A percentile compares a stretch with the other conserved stretches of the same genome.
These are phyloP conservation scores for Pythium sukuiense DNA, from an alignment of 352 stramenopile genomes.

Conservation along the genomic window DNA sequence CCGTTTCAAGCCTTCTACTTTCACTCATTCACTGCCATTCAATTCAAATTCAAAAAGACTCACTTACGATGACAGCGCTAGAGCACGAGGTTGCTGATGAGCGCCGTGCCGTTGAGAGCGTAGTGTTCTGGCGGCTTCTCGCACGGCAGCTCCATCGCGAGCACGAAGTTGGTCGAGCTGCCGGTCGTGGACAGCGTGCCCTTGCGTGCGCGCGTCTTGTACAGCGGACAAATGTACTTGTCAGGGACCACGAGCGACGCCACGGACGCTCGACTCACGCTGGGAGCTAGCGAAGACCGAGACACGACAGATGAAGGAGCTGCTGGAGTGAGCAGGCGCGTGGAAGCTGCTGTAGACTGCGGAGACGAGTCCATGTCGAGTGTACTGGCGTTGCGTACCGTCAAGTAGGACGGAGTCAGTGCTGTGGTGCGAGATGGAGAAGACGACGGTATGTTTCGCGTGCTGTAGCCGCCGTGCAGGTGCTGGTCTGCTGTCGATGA, in stretches of 20 bases:
- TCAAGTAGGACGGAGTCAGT: constrained; percentile 30
- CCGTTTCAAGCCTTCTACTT: background rate
- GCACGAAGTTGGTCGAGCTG: constrained; percentile 92
- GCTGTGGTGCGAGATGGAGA: constrained; percentile 24
- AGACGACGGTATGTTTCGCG: constrained; percentile 1
- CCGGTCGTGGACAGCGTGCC: constrained; percentile 92
- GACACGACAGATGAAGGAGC: background rate
- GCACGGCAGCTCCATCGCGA: constrained; percentile 87
- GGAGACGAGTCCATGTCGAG: constrained; percentile 3
- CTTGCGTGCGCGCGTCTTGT: constrained; percentile 89
- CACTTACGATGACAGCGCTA: background rate
- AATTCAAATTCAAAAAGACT: too few relatives aligned
- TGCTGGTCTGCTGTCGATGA: background rate
- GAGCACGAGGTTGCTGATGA: constrained; percentile 82
- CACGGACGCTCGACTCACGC: background rate
- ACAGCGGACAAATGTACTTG: constrained; percentile 90
- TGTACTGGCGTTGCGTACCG: constrained; percentile 23
- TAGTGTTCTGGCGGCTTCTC: constrained; percentile 76
- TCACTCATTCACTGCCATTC: background rate
- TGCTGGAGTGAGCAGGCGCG: background rate
- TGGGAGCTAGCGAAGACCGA: background rate
- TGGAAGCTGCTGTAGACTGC: background rate
- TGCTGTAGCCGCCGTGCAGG: background rate
- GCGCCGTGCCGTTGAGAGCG: constrained; percentile 88
- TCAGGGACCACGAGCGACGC: constrained; percentile 7